These are phyloP conservation scores for Kuraishia hungarica DNA, from an alignment of 805 yeast species.

Conservation along the genomic window DNA sequence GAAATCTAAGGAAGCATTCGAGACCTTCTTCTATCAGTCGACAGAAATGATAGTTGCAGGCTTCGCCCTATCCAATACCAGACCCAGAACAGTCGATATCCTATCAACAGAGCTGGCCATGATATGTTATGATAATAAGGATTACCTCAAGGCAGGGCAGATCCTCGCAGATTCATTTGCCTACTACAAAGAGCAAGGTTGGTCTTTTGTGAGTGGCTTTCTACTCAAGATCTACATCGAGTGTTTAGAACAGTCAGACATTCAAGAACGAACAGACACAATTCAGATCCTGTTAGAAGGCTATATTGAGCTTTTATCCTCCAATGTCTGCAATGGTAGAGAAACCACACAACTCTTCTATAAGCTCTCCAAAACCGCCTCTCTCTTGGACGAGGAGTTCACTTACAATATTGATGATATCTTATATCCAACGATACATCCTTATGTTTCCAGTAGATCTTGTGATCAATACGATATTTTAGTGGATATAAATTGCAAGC, in stretches of 20 bases:
- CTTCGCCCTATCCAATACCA: constrained; percentile 36
- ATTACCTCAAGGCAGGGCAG: constrained; percentile 52
- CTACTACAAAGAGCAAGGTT: constrained; percentile 59
- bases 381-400: constrained; percentile 5
- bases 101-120: constrained; percentile 75
- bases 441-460: constrained; percentile 25
- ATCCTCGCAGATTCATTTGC: constrained; percentile 63
- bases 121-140: constrained; percentile 46
- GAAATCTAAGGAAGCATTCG: constrained; percentile 24
- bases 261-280: background rate
- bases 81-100: constrained; percentile 62
- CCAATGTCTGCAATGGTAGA: constrained; percentile 7
- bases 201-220: constrained; percentile 65
- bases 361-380: constrained; percentile 10
- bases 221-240: constrained; percentile 59
- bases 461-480: constrained; percentile 30
- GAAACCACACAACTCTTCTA: constrained; percentile 12
- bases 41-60: constrained; percentile 51
- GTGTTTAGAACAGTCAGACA: constrained; percentile 41
- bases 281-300: constrained; percentile 22
- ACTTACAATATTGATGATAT: constrained; percentile 19
- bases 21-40: constrained; percentile 33
- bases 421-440: constrained; percentile 26
- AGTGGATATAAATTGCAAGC: constrained; percentile 22
- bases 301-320: constrained; percentile 30